Conservation (phyloP, 2,329 filamentous ascomycete species). For the Ophiostoma triangulosporum region DNA sequence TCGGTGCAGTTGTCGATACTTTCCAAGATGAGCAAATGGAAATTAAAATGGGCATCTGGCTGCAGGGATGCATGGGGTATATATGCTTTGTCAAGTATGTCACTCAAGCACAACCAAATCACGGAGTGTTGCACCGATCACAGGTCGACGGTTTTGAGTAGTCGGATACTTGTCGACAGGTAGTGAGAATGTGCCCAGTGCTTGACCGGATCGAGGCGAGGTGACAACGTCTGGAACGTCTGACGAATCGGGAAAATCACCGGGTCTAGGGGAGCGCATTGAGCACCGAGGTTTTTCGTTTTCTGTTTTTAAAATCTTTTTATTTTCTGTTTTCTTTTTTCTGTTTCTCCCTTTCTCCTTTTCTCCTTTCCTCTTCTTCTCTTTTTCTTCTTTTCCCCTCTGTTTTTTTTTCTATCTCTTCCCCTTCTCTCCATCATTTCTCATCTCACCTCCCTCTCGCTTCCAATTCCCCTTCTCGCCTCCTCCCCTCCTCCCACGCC, state of each 20-base stretch:
- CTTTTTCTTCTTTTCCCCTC: too few relatives aligned
- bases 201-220: background rate
- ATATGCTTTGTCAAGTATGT: background rate
- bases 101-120: background rate
- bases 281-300: background rate
- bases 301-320: background rate
- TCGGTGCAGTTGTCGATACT: background rate
- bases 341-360: too few relatives aligned
- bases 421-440: too few relatives aligned
- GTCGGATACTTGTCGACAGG: background rate
- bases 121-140: background rate
- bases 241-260: background rate
- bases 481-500: too few relatives aligned
- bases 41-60: background rate
- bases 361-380: too few relatives aligned
- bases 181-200: background rate
- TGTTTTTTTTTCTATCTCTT: too few relatives aligned
- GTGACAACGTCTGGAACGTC: background rate
- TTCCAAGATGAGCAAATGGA: background rate
- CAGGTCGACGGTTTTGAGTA: background rate
- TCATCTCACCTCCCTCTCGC: too few relatives aligned
- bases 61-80: background rate
- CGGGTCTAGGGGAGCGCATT: background rate
- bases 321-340: too few relatives aligned
- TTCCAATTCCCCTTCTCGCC: too few relatives aligned